phyloP scores from a whole-genome alignment of 352 stramenopile species.

The Pythium dissotocum region DNA sequence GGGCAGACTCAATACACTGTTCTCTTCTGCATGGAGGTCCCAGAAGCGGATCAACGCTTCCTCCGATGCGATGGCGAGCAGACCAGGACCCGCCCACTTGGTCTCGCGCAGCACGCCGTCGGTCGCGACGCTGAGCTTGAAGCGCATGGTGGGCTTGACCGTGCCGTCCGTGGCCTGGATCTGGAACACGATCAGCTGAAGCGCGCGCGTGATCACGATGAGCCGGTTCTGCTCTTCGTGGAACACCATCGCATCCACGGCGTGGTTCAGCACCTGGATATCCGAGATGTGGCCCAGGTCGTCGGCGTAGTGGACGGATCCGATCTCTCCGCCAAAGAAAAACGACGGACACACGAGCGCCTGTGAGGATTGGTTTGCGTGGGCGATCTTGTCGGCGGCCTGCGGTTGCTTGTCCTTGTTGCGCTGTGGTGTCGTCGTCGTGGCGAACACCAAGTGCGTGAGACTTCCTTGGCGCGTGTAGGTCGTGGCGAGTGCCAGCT shows the following conservation, averaged over 20 bases:
- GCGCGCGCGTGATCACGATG: slow-evolving; percentile 89
- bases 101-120: slow-evolving; percentile 81
- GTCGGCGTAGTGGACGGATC: slow-evolving; percentile 90
- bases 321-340: slow-evolving; percentile 93
- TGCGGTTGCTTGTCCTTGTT: slow-evolving; percentile 22
- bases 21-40: slow-evolving; percentile 91
- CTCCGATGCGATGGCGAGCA: slow-evolving; percentile 90
- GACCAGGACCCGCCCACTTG: slow-evolving; percentile 84
- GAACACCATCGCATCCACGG: slow-evolving; percentile 91
- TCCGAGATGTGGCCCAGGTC: slow-evolving; percentile 92
- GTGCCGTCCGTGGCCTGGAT: slow-evolving; percentile 77
- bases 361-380: slow-evolving; percentile 42
- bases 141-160: slow-evolving; percentile 81
- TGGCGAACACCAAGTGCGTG: slow-evolving; percentile 88
- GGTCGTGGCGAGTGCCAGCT: slow-evolving; percentile 76
- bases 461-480: slow-evolving; percentile 88
- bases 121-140: slow-evolving; percentile 90
- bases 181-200: slow-evolving; percentile 91
- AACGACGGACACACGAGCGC: slow-evolving; percentile 74
- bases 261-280: slow-evolving; percentile 82
- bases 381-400: not conserved
- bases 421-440: slow-evolving; percentile 26
- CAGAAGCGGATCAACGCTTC: slow-evolving; percentile 92
- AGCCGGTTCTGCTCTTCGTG: slow-evolving; percentile 77
- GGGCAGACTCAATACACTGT: slow-evolving; percentile 88